phyloP scores from a whole-genome alignment of 345 rosid genomes.

The Fremontodendron californicum region DNA sequence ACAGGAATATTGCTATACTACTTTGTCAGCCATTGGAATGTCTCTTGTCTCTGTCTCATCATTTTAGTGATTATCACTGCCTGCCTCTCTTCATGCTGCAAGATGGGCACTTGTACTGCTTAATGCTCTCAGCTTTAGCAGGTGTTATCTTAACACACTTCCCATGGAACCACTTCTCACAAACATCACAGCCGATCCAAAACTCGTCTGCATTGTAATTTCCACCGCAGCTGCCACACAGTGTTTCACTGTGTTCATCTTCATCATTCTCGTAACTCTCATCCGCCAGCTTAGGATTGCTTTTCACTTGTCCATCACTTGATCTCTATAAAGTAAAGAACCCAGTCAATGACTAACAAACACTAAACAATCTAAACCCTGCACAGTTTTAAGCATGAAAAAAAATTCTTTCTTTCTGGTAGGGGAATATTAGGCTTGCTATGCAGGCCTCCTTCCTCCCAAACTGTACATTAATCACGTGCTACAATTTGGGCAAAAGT shows the following conservation, averaged over 20 bases:
- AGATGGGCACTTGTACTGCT: constrained; percentile 83
- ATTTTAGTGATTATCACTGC: constrained; percentile 28
- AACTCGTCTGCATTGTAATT: constrained; percentile 71
- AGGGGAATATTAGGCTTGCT: neutral
- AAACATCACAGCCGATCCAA: constrained; percentile 79
- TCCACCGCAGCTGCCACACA: constrained; percentile 75
- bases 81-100: constrained; percentile 74
- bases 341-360: neutral
- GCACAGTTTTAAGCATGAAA: neutral
- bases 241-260: constrained; percentile 71
- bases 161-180: constrained; percentile 85
- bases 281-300: constrained; percentile 45
- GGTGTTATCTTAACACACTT: constrained; percentile 85
- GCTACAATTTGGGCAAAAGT: neutral
- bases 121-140: constrained; percentile 69
- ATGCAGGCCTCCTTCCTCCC: neutral
- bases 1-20: constrained; percentile 15
- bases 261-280: constrained; percentile 60
- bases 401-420: neutral
- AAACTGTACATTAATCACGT: neutral
- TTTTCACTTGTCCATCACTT: constrained; percentile 62
- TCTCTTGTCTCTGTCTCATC: neutral
- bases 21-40: constrained; percentile 8
- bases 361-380: neutral
- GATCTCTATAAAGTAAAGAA: constrained; percentile 44